Percentiles rank a stretch among this genome's conserved stretches.
Evolutionary conservation across 2,329 filamentous ascomycete species (phyloP).

Genomic region (Aspergillus thermomutatus): DNA sequence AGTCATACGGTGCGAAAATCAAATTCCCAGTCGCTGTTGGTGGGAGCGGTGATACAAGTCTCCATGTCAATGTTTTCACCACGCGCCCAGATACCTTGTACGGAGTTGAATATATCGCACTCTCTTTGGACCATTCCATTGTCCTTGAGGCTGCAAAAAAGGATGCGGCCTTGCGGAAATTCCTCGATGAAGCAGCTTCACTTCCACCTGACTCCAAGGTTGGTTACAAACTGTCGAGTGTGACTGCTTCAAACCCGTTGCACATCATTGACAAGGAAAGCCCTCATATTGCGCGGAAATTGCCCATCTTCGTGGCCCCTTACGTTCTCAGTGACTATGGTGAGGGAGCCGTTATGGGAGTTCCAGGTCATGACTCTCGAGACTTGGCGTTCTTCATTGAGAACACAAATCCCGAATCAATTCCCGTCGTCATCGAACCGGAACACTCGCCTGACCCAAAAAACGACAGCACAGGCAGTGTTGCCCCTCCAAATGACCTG

Average conservation of each 20-base stretch:
- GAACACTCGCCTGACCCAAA: constrained; percentile 32
- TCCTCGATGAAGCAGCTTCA: constrained; percentile 57
- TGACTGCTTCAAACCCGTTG: constrained; percentile 65
- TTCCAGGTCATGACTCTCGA: constrained; percentile 76
- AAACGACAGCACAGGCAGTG: constrained; percentile 9
- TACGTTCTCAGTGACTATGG: constrained; percentile 85
- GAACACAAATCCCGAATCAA: constrained; percentile 59
- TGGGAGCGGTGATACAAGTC: constrained; percentile 17
- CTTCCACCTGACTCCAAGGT: constrained; percentile 56
- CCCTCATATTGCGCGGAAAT: constrained; percentile 33
- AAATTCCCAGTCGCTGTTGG: constrained; percentile 60
- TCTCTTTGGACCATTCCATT: constrained; percentile 70
- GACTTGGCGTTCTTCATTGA: constrained; percentile 78
- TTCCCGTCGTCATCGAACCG: constrained; percentile 59
- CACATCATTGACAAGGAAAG: constrained; percentile 51
- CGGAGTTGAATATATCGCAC: constrained; percentile 78
- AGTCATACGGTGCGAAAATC: constrained; percentile 68
- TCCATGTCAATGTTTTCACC: constrained; percentile 70
- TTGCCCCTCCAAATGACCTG: constrained; percentile 38
- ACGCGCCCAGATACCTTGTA: constrained; percentile 84
- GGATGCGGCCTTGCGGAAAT: constrained; percentile 62
- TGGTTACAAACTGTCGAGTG: constrained; percentile 64
- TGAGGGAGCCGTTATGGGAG: constrained; percentile 86
- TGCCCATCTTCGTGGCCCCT: constrained; percentile 77
- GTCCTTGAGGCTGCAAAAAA: constrained; percentile 59